phyloP scores from a whole-genome alignment of 345 rosid genomes.

The Corymbia maculata region DNA sequence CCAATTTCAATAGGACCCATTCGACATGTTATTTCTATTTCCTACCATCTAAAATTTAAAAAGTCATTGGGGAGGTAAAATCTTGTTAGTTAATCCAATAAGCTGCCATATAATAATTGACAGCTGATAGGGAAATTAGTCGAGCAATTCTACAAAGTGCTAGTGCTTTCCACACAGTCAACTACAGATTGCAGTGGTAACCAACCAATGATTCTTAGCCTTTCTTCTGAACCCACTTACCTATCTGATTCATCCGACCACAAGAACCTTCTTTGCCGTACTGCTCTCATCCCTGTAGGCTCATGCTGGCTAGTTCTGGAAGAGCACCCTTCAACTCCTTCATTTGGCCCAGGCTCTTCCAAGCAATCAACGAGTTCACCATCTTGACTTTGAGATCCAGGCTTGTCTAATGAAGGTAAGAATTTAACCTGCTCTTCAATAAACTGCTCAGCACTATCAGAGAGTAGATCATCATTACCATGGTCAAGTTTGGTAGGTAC shows the following conservation, averaged over 20 bases:
- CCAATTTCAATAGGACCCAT: neutral
- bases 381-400: constrained; percentile 18
- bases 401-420: constrained; percentile 17
- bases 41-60: neutral
- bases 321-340: constrained; percentile 35
- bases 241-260: constrained; percentile 95
- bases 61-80: neutral
- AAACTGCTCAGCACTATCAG: constrained; percentile 8
- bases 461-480: constrained; percentile 1
- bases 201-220: neutral
- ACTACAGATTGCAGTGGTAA: neutral
- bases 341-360: constrained; percentile 19
- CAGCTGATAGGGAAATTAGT: neutral
- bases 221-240: constrained; percentile 18
- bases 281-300: constrained; percentile 32
- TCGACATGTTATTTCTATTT: neutral
- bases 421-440: constrained; percentile 11
- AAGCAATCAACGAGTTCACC: constrained; percentile 19
- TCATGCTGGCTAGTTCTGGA: constrained; percentile 27
- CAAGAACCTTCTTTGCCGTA: constrained; percentile 42
- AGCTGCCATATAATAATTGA: neutral
- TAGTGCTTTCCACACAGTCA: neutral
- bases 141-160: neutral
- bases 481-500: constrained; percentile 11
- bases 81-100: neutral